Evolutionary conservation across 768 basidiomycete species (phyloP), one percentile per base, ranked within the genome.

Genomic region (Lactarius indigo): DNA sequence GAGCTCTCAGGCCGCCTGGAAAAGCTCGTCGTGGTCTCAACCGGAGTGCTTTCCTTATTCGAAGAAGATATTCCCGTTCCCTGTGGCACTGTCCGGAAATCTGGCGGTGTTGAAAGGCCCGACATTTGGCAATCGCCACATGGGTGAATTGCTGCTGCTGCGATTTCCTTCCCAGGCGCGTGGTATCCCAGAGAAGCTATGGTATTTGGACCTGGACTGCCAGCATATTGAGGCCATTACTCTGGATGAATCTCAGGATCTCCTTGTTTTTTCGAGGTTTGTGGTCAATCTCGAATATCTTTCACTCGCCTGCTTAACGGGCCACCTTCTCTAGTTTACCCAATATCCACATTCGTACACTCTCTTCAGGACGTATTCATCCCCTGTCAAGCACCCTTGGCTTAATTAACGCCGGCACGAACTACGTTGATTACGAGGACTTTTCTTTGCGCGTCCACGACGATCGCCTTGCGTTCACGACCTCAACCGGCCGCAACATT

Each of bases 191-290:
- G 57, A 59, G n/a, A 10, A 12, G 28, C 37, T 28, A 18, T 64
- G 64, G 57, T 23, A 39, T 28, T n/a, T 64, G 35, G 28, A 64
- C 26, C 9, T 64, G 26, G 23, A 37, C 26, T 28, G 9, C 35
- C 2, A 57, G 7, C 23, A 23, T 18, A 23, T 64, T 2, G 33
- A 59, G 18, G 23, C 47, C 6, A 8, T 28, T 9, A 23, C 35
- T 7, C 35, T 52, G 2, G 64, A 64, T 26, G 64, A 64, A 10
- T 59, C 58, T 10, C 64, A 59, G 20, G 64, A 64, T 15, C 64
- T 64, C 28, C 50, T 64, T 26, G 28, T 64, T 33, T 58, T 64
- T 37, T 23, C 35, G 1, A 12, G 4, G 64, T 64, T 10, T 12
- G 57, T 54, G 52, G 13, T 9, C 28, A 23, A 33, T 18, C 12